These are phyloP conservation scores for Claviceps spartinae DNA, from an alignment of 2,329 filamentous ascomycete species.

Conservation along the genomic window DNA sequence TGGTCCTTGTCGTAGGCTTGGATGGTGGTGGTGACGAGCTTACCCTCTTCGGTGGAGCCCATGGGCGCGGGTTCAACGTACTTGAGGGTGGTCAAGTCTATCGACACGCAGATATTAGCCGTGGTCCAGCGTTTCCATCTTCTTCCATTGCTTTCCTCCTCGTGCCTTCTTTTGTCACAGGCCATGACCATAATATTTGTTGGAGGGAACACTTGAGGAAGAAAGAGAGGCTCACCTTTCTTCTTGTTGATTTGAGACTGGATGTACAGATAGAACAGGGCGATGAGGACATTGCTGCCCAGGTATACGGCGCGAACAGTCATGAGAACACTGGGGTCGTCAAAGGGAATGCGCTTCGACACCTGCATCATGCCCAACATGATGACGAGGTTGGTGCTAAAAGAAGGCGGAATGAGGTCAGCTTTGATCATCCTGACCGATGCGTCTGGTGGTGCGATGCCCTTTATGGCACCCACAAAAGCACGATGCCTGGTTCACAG, in stretches of 20 bases:
- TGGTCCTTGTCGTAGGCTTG: slow-evolving; percentile 88
- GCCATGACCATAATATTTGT: not conserved
- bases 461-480: not conserved
- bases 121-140: not conserved
- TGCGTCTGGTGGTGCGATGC: not conserved
- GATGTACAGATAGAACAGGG: slow-evolving; percentile 72
- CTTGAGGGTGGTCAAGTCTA: slow-evolving; percentile 94
- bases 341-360: slow-evolving; percentile 88
- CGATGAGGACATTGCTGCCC: slow-evolving; percentile 65
- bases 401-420: slow-evolving; percentile 9
- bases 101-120: not conserved
- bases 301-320: slow-evolving; percentile 41
- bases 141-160: not conserved
- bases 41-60: slow-evolving; percentile 87
- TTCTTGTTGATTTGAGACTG: slow-evolving; percentile 83
- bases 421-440: slow-evolving; percentile 5
- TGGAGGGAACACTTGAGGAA: not conserved
- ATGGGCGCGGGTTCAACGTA: slow-evolving; percentile 93
- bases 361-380: slow-evolving; percentile 98
- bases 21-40: slow-evolving; percentile 91
- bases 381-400: slow-evolving; percentile 82
- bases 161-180: not conserved
- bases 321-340: slow-evolving; percentile 55
- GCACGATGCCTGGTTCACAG: not conserved
- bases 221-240: slow-evolving; percentile 57